Evolutionary conservation across 495 filamentous ascomycete genomes (phyloP).

Genomic region (Neurospora tetraspora): DNA sequence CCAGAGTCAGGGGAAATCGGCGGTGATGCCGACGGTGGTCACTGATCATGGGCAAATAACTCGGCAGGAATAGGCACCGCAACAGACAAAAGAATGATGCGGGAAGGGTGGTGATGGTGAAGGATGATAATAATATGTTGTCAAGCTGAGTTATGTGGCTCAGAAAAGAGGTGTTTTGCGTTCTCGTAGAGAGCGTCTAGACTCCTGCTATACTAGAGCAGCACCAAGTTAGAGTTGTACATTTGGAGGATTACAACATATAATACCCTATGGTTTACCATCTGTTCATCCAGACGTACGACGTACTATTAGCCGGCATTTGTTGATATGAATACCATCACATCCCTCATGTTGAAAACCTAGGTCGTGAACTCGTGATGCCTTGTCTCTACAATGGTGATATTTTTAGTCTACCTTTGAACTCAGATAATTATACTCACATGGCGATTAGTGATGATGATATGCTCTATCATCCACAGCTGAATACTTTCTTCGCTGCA

Average conservation of each 20-base stretch:
- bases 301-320: neutral
- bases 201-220: neutral
- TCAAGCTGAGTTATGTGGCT: neutral
- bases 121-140: neutral
- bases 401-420: neutral
- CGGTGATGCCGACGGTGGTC: neutral
- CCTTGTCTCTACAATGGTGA: neutral
- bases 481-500: slow-evolving; percentile 2
- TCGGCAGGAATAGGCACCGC: neutral
- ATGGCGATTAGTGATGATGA: no score
- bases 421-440: neutral
- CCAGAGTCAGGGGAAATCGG: neutral
- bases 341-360: neutral
- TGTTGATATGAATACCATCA: neutral
- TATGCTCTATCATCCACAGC: no score
- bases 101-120: neutral
- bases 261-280: neutral
- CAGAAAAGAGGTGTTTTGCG: neutral
- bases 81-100: neutral
- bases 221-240: neutral
- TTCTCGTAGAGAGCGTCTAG: neutral
- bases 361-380: neutral
- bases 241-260: neutral
- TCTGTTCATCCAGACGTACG: neutral
- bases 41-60: neutral